Evolutionary conservation across 176 grass and related monocot species (phyloP).

Genomic region (Hordeum marinum): DNA sequence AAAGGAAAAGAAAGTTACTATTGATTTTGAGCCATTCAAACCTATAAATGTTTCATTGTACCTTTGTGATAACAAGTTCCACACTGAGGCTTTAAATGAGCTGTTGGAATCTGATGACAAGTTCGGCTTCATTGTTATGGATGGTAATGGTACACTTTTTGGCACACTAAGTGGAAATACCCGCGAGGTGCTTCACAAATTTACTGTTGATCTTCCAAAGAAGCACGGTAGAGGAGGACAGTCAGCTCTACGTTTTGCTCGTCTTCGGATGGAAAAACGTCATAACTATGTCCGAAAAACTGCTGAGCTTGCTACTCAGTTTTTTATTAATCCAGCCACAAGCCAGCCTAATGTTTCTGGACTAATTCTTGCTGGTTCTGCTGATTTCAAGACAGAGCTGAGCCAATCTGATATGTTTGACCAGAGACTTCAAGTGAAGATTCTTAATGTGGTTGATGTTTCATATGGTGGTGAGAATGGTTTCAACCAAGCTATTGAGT

Average conservation of each 20-base stretch:
- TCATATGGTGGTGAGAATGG: slow-evolving; percentile 49
- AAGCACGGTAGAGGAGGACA: slow-evolving; percentile 56
- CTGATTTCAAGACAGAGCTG: slow-evolving; percentile 55
- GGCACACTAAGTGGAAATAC: slow-evolving; percentile 55
- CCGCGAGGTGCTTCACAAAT: slow-evolving; percentile 51
- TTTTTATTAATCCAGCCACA: slow-evolving; percentile 46
- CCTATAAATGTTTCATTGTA: slow-evolving; percentile 48
- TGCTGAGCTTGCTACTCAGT: slow-evolving; percentile 53
- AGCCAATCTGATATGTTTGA: slow-evolving; percentile 56
- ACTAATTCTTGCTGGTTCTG: slow-evolving; percentile 49
- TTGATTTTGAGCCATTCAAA: slow-evolving; percentile 58
- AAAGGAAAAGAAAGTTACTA: slow-evolving; percentile 57
- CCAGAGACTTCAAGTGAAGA: slow-evolving; percentile 42
- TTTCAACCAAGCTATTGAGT: slow-evolving; percentile 55
- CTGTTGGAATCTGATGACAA: slow-evolving; percentile 56
- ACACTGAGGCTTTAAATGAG: slow-evolving; percentile 50
- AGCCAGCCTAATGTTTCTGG: slow-evolving; percentile 54
- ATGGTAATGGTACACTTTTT: slow-evolving; percentile 59
- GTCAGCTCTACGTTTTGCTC: slow-evolving; percentile 53
- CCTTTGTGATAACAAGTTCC: slow-evolving; percentile 56
- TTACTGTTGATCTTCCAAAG: slow-evolving; percentile 55
- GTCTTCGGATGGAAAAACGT: slow-evolving; percentile 52
- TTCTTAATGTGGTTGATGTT: slow-evolving; percentile 56
- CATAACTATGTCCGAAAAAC: slow-evolving; percentile 53
- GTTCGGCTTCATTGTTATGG: slow-evolving; percentile 56